Evolutionary conservation across 441 rosid genomes (phyloP), one percentile per base, ranked within the genome.

Genomic region (Populus hybrid): DNA sequence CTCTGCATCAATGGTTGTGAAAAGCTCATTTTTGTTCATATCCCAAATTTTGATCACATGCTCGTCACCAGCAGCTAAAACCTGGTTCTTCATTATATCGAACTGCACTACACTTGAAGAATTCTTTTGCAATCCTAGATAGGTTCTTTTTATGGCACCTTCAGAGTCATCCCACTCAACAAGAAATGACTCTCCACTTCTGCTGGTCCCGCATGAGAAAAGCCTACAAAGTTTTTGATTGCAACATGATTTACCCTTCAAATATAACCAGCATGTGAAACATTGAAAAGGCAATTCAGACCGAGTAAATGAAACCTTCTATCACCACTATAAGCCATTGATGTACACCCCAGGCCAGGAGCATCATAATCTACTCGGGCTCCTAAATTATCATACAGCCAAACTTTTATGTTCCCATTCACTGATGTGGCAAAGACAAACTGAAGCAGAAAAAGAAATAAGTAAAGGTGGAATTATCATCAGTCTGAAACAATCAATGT

Each of bases 121-220:
- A 64, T 66, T 83, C 76, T 85, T 83, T 73, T 79, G 76, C 78
- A 90, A 81, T 64, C 94, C 92, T 40, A 32, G 70, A 64, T 86
- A 90, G 24, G 67, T 77, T 76, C 87, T 86, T 76, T 79, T 86
- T 66, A 84, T 81, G 11, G 85, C 69, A 38, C 91, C 91, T 83
- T 88, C 91, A 72, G 83, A 84, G 76, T 88, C 91, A 83, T 88
- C 79, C 93, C 93, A 90, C 78, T 90, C 91, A 30, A 88, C 89
- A 67, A 90, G 85, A 77, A 80, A 86, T 9, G 93, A 83, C 50
- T 90, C 90, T 71, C 91, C 91, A 34, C 72, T 75, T 76, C 79
- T 78, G 77, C 76, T 86, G 30, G 30, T 28, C 30, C 30, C 30
- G 30, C 30, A 28, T 28, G 30, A 28, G 30, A 28, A 28, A 28